phyloP scores from a whole-genome alignment of 352 stramenopile genomes.

The Ochromonadaceae sp. region DNA sequence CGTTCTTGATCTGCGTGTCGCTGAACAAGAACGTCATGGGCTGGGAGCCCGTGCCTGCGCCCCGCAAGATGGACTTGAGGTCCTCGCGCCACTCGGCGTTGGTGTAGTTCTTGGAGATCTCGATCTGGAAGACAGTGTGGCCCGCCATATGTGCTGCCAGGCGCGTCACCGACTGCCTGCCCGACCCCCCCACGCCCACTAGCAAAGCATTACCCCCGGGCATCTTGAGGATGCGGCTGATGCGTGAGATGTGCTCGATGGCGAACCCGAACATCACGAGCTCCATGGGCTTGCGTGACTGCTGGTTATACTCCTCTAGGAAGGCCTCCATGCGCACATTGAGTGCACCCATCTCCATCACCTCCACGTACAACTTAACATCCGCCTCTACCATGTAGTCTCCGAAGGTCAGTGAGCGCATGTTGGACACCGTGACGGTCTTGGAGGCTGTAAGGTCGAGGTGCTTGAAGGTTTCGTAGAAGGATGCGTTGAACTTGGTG shows the following conservation, averaged over 20 bases:
- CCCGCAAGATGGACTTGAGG: constrained; percentile 72
- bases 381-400: constrained; percentile 50
- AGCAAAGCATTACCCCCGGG: constrained; percentile 74
- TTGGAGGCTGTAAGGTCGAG: constrained; percentile 42
- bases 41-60: constrained; percentile 57
- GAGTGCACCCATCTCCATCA: constrained; percentile 52
- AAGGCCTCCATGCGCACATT: constrained; percentile 67
- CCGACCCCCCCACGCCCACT: constrained; percentile 76
- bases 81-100: constrained; percentile 84
- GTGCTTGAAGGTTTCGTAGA: constrained; percentile 61
- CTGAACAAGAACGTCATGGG: constrained; percentile 81
- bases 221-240: constrained; percentile 80
- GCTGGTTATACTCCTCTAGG: constrained; percentile 72
- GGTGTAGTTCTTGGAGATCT: constrained; percentile 84
- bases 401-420: constrained; percentile 78
- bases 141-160: constrained; percentile 78
- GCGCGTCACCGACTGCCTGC: constrained; percentile 70
- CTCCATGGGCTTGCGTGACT: constrained; percentile 80
- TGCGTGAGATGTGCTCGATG: constrained; percentile 78
- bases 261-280: constrained; percentile 89
- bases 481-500: constrained; percentile 63
- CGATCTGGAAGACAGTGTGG: constrained; percentile 72
- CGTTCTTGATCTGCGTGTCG: constrained; percentile 86
- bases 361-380: constrained; percentile 32
- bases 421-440: constrained; percentile 47